Evolutionary conservation across 805 yeast species (phyloP).

Genomic region (Blastobotrys terrestris): DNA sequence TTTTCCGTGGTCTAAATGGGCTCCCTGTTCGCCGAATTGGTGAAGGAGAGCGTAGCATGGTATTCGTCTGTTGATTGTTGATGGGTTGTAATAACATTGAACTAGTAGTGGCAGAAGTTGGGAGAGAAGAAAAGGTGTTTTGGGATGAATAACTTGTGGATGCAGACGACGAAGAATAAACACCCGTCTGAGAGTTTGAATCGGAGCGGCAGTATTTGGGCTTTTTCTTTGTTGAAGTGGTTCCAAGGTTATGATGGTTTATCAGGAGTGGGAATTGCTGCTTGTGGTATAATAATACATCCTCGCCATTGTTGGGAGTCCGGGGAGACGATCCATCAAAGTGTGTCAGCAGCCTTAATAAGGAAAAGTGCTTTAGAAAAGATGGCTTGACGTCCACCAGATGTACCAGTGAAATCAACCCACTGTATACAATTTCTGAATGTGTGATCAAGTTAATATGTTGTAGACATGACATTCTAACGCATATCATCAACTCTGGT

Average conservation of each 20-base stretch:
- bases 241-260: background rate
- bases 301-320: background rate
- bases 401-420: conserved; percentile 1
- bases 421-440: background rate
- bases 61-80: background rate
- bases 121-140: background rate
- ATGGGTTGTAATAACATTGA: background rate
- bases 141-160: background rate
- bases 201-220: background rate
- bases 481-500: background rate
- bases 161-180: background rate
- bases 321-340: conserved; percentile 4
- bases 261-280: background rate
- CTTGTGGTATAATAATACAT: background rate
- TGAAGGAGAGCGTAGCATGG: background rate
- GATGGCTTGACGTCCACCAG: conserved; percentile 9
- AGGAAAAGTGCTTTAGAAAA: conserved; percentile 1
- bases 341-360: background rate
- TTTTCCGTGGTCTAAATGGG: conserved; percentile 1
- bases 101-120: background rate
- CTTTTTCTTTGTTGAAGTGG: background rate
- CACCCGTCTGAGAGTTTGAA: background rate
- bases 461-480: conserved; percentile 1
- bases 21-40: background rate
- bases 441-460: conserved; percentile 1